Conservation (phyloP, 108 stramenopile species). For the Hondaea fermentalgiana region DNA sequence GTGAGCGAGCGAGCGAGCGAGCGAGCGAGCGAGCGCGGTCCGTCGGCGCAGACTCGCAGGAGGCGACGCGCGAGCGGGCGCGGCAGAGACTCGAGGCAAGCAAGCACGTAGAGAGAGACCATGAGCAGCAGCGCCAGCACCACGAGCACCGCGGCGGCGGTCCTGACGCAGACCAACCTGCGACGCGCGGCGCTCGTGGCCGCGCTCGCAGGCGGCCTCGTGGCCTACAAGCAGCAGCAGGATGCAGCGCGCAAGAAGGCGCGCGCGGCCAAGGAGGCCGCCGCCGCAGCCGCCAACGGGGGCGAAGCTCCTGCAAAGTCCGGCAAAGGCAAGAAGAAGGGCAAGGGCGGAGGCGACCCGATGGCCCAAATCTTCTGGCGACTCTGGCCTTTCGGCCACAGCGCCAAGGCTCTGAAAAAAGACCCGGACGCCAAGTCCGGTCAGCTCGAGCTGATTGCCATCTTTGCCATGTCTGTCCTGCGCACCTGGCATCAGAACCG, state of each 20-base stretch:
- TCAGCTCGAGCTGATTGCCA: neutral
- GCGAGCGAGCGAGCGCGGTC: too few relatives aligned
- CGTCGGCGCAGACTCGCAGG: too few relatives aligned
- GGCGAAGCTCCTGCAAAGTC: too few relatives aligned
- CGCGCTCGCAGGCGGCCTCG: neutral
- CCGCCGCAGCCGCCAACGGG: neutral
- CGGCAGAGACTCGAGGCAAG: too few relatives aligned
- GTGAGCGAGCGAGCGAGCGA: too few relatives aligned
- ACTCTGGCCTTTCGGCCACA: neutral
- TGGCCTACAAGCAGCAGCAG: neutral
- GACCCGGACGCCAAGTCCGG: conserved; percentile 7
- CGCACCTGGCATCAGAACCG: conserved; percentile 16
- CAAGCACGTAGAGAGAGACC: too few relatives aligned
- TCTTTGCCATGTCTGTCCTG: neutral
- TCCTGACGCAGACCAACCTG: neutral
- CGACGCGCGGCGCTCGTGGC: neutral
- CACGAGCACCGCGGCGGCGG: too few relatives aligned
- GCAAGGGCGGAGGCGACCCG: neutral
- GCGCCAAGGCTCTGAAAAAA: neutral
- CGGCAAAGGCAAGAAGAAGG: neutral
- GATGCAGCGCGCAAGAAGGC: neutral
- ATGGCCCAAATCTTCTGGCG: conserved; percentile 11
- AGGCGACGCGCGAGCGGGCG: too few relatives aligned
- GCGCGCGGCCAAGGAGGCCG: neutral
- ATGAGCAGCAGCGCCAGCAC: too few relatives aligned